phyloP scores from a whole-genome alignment of 768 basidiomycete genomes.

The Clavulina sp. region DNA sequence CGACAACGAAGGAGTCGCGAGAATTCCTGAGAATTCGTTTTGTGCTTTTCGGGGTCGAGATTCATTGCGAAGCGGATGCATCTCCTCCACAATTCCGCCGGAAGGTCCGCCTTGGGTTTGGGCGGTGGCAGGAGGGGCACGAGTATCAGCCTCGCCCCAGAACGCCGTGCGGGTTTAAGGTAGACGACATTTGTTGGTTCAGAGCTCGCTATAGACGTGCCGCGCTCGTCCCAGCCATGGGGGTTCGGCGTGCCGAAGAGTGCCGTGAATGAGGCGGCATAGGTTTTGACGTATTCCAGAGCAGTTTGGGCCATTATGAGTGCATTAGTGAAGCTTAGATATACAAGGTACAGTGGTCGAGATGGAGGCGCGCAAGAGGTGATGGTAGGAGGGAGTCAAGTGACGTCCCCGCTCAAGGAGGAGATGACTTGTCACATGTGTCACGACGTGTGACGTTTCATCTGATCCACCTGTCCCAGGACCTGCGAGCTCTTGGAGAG shows the following conservation, averaged over 20 bases:
- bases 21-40: not conserved
- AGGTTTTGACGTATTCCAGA: not conserved
- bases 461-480: conserved; percentile 20
- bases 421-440: too few relatives aligned
- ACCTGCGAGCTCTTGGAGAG: conserved; percentile 30
- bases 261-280: not conserved
- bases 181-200: conserved; percentile 2
- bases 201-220: not conserved
- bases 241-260: not conserved
- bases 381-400: too few relatives aligned
- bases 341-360: not conserved
- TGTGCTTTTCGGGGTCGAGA: not conserved
- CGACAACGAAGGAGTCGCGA: not conserved
- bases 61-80: conserved; percentile 7
- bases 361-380: not conserved
- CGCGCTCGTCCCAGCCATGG: not conserved
- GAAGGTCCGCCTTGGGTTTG: conserved; percentile 7
- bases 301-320: not conserved
- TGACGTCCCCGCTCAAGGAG: too few relatives aligned
- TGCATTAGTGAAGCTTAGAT: not conserved
- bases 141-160: conserved; percentile 5
- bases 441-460: not conserved
- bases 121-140: not conserved
- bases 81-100: conserved; percentile 8
- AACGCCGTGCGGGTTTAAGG: not conserved